These are phyloP conservation scores for Ilex aquifolium DNA, from an alignment of 257 asterid genomes.

Conservation along the genomic window DNA sequence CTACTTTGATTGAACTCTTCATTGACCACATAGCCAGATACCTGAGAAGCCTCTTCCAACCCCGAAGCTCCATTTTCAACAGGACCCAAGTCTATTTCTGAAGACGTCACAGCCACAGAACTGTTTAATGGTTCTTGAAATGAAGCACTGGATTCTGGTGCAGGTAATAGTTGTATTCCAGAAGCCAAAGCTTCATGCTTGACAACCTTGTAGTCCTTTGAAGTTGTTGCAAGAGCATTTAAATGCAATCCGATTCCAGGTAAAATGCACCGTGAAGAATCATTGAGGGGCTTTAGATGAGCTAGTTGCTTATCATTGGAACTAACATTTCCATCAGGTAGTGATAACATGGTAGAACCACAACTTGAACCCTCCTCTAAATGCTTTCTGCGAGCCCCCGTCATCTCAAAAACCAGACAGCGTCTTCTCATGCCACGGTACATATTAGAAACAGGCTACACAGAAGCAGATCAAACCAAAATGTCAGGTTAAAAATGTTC, in stretches of 20 bases:
- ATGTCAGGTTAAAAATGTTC: background rate
- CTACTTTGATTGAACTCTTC: conserved; percentile 68
- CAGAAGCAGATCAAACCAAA: conserved; percentile 6
- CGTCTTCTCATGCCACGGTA: conserved; percentile 94
- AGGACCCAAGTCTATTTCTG: conserved; percentile 34
- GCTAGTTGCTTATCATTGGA: conserved; percentile 8
- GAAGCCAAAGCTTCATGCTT: conserved; percentile 45
- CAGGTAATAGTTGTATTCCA: conserved; percentile 48
- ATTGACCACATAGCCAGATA: conserved; percentile 30
- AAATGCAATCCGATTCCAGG: conserved; percentile 95
- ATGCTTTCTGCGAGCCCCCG: conserved; percentile 54
- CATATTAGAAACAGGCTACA: conserved; percentile 61
- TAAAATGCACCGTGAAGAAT: conserved; percentile 41
- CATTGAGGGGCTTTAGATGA: conserved; percentile 25
- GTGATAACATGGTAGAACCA: conserved; percentile 34
- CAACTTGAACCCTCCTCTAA: conserved; percentile 38
- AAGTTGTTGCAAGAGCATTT: conserved; percentile 70
- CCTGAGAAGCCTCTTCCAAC: conserved; percentile 40
- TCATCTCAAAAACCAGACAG: conserved; percentile 81
- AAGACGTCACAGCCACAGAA: conserved; percentile 22
- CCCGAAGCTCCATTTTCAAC: conserved; percentile 31
- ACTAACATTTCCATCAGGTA: conserved; percentile 32
- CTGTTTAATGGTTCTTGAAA: conserved; percentile 32
- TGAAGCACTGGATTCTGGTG: conserved; percentile 32
- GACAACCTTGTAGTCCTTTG: conserved; percentile 50